These are phyloP conservation scores for Cornus suecica DNA, from an alignment of 148 eudicot species.

Conservation along the genomic window DNA sequence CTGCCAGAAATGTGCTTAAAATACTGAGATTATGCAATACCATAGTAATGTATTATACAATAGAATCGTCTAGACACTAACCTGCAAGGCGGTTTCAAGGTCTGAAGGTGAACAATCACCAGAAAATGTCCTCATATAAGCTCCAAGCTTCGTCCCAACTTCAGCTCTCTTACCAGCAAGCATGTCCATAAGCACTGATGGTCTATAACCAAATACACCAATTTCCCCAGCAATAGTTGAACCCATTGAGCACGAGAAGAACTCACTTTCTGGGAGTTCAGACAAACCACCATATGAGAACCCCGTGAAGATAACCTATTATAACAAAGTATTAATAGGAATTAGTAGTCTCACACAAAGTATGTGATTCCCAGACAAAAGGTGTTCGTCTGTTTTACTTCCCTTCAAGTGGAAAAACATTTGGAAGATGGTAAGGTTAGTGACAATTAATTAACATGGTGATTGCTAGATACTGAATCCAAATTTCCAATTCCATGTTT, in stretches of 20 bases:
- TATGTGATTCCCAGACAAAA: not conserved
- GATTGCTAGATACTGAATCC: not conserved
- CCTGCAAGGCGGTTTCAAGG: conserved; percentile 91
- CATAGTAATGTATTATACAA: not conserved
- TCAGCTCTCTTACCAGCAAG: conserved; percentile 98
- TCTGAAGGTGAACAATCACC: conserved; percentile 94
- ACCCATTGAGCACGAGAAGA: conserved; percentile 83
- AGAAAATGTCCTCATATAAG: conserved; percentile 83
- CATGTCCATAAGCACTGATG: conserved; percentile 77
- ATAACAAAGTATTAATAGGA: conserved; percentile 28
- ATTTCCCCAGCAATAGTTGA: conserved; percentile 89
- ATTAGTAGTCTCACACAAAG: conserved; percentile 7
- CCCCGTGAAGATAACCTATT: conserved; percentile 83
- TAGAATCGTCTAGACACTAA: conserved; percentile 19
- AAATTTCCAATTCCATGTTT: not conserved
- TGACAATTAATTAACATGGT: not conserved
- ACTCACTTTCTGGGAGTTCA: conserved; percentile 81
- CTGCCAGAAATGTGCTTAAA: conserved; percentile 30
- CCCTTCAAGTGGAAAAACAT: not conserved
- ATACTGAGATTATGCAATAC: no score
- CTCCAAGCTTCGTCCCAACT: conserved; percentile 79
- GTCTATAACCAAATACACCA: conserved; percentile 87
- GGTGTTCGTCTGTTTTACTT: not conserved
- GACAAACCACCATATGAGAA: conserved; percentile 89
- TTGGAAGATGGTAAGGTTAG: not conserved